Evolutionary conservation across 495 filamentous ascomycete species (phyloP).

Genomic region (Xylaria telfairii): DNA sequence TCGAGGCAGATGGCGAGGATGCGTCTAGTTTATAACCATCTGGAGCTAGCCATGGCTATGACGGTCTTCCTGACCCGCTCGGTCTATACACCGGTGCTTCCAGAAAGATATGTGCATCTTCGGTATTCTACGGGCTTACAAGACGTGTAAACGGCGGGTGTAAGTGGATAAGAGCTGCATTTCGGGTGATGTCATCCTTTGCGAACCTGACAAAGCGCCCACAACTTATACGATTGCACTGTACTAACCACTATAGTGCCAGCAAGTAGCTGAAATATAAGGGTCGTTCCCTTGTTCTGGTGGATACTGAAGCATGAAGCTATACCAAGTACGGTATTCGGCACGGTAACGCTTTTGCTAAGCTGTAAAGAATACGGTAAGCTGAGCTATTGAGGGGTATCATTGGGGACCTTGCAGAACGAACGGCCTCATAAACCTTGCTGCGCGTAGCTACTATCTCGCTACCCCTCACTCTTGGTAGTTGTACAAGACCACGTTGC

Average conservation of each 20-base stretch:
- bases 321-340: not conserved
- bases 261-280: not conserved
- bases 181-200: constrained; percentile 23
- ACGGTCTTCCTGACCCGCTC: not conserved
- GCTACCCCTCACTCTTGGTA: constrained; percentile 13
- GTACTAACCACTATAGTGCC: not conserved
- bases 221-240: not conserved
- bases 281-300: not conserved
- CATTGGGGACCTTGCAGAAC: constrained; percentile 7
- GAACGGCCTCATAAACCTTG: not conserved
- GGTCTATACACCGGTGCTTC: not conserved
- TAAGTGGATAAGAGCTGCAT: constrained; percentile 18
- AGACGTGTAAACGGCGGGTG: constrained; percentile 8
- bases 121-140: constrained; percentile 14
- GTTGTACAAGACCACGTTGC: not conserved
- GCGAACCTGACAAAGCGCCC: constrained; percentile 12
- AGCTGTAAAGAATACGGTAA: not conserved
- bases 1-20: not conserved
- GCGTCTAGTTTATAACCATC: constrained; percentile 9
- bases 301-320: constrained; percentile 1
- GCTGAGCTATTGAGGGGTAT: constrained; percentile 1
- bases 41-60: not conserved
- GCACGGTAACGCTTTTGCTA: not conserved
- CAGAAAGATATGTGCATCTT: not conserved
- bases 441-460: not conserved